phyloP scores from a whole-genome alignment of 805 yeast genomes.

The Kuraishia floccosa region DNA sequence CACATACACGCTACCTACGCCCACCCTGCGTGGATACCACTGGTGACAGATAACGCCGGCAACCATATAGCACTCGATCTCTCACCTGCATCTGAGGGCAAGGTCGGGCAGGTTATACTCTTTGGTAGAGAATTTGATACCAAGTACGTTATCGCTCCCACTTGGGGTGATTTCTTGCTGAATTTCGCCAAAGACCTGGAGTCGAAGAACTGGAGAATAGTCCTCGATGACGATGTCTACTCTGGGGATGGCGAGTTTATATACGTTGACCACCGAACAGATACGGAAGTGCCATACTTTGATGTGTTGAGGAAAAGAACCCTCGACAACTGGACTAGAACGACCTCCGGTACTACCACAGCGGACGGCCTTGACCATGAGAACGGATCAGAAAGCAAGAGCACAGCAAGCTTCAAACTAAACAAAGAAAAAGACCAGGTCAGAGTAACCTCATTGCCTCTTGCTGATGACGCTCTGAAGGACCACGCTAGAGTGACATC shows the following conservation, averaged over 20 bases:
- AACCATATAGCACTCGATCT: slow-evolving; percentile 84
- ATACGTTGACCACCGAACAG: slow-evolving; percentile 44
- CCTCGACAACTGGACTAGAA: background rate
- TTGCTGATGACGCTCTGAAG: too few species aligned
- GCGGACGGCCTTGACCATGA: too few species aligned
- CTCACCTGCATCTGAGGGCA: slow-evolving; percentile 63
- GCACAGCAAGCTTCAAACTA: too few species aligned
- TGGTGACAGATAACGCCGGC: slow-evolving; percentile 77
- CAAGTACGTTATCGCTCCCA: slow-evolving; percentile 70
- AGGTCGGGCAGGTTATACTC: slow-evolving; percentile 76
- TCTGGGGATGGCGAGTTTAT: slow-evolving; percentile 64
- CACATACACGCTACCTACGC: slow-evolving; percentile 62
- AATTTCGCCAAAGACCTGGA: slow-evolving; percentile 78
- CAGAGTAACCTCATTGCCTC: too few species aligned
- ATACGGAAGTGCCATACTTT: slow-evolving; percentile 29
- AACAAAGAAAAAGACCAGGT: too few species aligned
- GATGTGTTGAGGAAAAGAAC: slow-evolving; percentile 15
- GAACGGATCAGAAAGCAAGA: too few species aligned
- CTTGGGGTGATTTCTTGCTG: slow-evolving; percentile 79
- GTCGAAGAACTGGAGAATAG: slow-evolving; percentile 57
- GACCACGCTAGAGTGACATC: too few species aligned
- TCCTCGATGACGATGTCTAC: slow-evolving; percentile 48
- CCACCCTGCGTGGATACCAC: slow-evolving; percentile 80
- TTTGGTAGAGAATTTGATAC: slow-evolving; percentile 90
- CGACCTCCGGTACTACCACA: too few species aligned